These are phyloP conservation scores for Hebeloma cylindrosporum DNA, from an alignment of 768 basidiomycete species.

Conservation along the genomic window DNA sequence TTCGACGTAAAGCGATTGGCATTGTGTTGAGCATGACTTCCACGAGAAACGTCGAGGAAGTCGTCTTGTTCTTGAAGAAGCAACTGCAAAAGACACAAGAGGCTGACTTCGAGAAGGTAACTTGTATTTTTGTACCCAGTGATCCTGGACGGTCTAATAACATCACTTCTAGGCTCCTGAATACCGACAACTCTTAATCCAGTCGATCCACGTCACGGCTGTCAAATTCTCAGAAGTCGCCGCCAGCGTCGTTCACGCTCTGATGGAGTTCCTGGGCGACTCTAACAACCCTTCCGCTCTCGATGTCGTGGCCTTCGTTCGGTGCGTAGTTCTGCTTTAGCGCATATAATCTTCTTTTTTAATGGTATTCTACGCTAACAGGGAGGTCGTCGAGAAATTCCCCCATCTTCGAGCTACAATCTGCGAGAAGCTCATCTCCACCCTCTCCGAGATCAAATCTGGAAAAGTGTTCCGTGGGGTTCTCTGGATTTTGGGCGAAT, in stretches of 20 bases:
- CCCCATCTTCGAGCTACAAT: constrained; percentile 80
- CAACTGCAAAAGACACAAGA: constrained; percentile 94
- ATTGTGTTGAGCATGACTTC: constrained; percentile 93
- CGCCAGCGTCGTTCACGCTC: constrained; percentile 88
- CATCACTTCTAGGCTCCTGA: constrained; percentile 72
- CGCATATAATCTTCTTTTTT: neutral
- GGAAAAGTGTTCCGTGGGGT: constrained; percentile 97
- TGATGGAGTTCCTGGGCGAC: constrained; percentile 94
- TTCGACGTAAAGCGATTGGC: constrained; percentile 85
- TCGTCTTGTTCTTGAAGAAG: constrained; percentile 95
- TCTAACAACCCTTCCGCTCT: constrained; percentile 93
- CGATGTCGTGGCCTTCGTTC: constrained; percentile 81
- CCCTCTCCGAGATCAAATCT: constrained; percentile 86
- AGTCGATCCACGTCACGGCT: constrained; percentile 95
- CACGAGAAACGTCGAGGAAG: constrained; percentile 94
- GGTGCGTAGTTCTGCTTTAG: constrained; percentile 27
- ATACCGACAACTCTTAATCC: constrained; percentile 94
- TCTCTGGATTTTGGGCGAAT: constrained; percentile 98
- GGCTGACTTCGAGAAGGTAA: constrained; percentile 87
- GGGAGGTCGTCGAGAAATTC: constrained; percentile 98
- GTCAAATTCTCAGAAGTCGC: constrained; percentile 97
- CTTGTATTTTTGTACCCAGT: neutral
- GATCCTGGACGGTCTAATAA: neutral
- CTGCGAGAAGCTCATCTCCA: constrained; percentile 79
- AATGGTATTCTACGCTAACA: constrained; percentile 25